These are phyloP conservation scores for Candida silvatica DNA, from an alignment of 805 yeast genomes.

Conservation along the genomic window DNA sequence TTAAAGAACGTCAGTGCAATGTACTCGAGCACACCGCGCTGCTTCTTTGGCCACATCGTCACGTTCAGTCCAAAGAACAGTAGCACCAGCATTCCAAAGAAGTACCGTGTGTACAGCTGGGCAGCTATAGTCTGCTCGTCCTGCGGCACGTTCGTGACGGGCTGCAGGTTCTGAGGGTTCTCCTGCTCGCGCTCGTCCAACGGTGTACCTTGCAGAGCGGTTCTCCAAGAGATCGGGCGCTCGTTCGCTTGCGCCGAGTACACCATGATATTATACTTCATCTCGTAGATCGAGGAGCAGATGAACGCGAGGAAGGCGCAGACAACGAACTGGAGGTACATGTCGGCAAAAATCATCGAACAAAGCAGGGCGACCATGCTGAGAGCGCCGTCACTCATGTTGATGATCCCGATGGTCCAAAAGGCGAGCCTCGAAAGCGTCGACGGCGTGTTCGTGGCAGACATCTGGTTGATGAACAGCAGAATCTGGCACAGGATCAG, in stretches of 20 bases:
- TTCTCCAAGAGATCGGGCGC: constrained; percentile 55
- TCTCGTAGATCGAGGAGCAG: constrained; percentile 65
- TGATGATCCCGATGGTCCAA: constrained; percentile 55
- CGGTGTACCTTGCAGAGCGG: constrained; percentile 54
- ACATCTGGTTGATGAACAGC: constrained; percentile 61
- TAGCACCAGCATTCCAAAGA: constrained; percentile 42
- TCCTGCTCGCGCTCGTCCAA: constrained; percentile 25
- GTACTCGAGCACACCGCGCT: constrained; percentile 52
- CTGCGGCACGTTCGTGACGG: constrained; percentile 15
- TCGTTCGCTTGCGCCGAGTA: constrained; percentile 68
- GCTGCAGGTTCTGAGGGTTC: constrained; percentile 9
- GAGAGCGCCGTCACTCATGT: constrained; percentile 60
- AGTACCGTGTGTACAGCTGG: constrained; percentile 49
- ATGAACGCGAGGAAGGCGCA: constrained; percentile 63
- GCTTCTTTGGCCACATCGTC: constrained; percentile 50
- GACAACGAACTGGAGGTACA: constrained; percentile 61
- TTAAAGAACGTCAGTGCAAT: constrained; percentile 40
- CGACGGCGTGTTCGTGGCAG: constrained; percentile 68
- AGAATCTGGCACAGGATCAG: constrained; percentile 45
- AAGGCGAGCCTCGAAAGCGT: constrained; percentile 67
- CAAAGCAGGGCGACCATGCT: constrained; percentile 50
- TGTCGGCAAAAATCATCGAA: constrained; percentile 42
- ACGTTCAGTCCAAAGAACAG: constrained; percentile 52
- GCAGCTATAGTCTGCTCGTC: constrained; percentile 52
- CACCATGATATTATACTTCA: constrained; percentile 62